Evolutionary conservation across 139 green algal genomes (phyloP), one percentile per base, ranked within the genome.

Genomic region (Deuterostichococcus epilithicus): DNA sequence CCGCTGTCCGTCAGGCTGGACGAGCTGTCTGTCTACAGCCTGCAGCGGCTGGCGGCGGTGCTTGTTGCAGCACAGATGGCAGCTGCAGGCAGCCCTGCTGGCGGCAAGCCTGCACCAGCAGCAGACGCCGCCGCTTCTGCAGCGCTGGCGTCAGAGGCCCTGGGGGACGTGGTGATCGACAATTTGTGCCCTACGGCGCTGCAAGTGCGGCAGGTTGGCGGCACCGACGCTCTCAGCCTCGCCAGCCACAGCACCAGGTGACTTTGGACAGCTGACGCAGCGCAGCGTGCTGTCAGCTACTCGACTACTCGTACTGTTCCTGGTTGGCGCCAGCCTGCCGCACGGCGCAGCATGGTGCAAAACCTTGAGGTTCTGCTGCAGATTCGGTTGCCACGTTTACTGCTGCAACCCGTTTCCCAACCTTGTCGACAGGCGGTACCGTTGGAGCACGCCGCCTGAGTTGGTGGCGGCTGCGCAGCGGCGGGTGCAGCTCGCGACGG

Each of bases 141-240:
- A n/a, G n/a, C n/a, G n/a, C 52, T n/a, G 52, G 10, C 52, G 18
- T 13, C 52, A 20, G 13, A 63, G 52, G 13, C 10, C 3, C 26
- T 25, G 32, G 44, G 66, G n/a, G 39, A 37, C 71, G 69, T 77
- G 18, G 20, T 73, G 20, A 3, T 87, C 0, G 26, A 65, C 5
- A 87, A 87, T 47, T 5, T 5, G 44, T 75, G 60, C 44, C 70
- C 65, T 10, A 1, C 73, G 35, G 66, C 67, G 3, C 45, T 87
- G 63, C 10, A 33, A 5, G 52, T 75, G 59, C 32, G 76, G 35
- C 82, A 87, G 74, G 35, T 74, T 10, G 72, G 78, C 36, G 67
- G 42, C 22, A 5, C n/a, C 3, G 37, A 52, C 0, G 10, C 20
- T 25, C 18, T 63, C 18, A 28, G 3, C 3, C 10, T 63, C 18